Evolutionary conservation across 2,329 filamentous ascomycete genomes (phyloP).

Genomic region (Helminthosporium solani): DNA sequence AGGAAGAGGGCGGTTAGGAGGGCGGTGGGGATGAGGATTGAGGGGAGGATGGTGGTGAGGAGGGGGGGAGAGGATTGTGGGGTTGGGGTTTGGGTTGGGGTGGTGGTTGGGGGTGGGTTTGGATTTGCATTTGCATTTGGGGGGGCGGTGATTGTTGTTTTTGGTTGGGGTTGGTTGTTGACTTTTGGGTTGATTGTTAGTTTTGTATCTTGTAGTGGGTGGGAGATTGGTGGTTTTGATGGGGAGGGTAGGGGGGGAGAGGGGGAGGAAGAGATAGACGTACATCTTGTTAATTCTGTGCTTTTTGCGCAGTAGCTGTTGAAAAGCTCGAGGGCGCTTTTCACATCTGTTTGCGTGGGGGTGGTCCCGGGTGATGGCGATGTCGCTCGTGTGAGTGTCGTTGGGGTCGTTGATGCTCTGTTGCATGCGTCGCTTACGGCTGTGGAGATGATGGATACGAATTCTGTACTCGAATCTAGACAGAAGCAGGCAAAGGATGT

Average conservation of each 20-base stretch:
- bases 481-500: conserved; percentile 25
- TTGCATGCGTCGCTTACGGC: conserved; percentile 6
- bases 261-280: not conserved
- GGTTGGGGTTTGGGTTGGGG: not conserved
- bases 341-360: conserved; percentile 1
- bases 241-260: not conserved
- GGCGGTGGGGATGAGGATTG: conserved; percentile 5
- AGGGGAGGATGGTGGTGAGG: conserved; percentile 7
- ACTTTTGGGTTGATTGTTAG: not conserved
- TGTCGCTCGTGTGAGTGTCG: not conserved
- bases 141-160: not conserved
- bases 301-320: conserved; percentile 14
- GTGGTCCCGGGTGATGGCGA: not conserved
- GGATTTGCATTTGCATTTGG: not conserved
- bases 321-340: conserved; percentile 11
- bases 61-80: conserved; percentile 1
- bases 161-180: not conserved
- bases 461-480: conserved; percentile 9
- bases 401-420: not conserved
- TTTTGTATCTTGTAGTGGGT: no score
- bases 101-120: not conserved
- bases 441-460: conserved; percentile 11
- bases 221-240: not conserved
- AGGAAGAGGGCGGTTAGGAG: conserved; percentile 4
- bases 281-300: conserved; percentile 14